Base-by-base conservation (phyloP, 140 eudicot genomes). In the Flaveria floridana region DNA sequence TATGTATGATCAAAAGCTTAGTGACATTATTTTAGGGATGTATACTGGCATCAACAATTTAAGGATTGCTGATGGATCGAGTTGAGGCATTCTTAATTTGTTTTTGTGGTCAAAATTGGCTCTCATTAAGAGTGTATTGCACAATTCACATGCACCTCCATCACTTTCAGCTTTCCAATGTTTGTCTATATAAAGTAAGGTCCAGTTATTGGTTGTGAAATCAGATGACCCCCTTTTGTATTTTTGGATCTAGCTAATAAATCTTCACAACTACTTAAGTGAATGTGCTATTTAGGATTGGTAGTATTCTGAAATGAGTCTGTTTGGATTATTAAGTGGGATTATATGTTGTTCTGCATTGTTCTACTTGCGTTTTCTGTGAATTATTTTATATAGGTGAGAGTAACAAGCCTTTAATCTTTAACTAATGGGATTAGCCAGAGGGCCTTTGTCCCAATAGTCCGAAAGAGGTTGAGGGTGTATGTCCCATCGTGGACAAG, bases 81-180 rank as follows among this genome's bases (percentile, higher is more conserved):
- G 72, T 63, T 66, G 61, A 74, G 70, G 30, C 70, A 79, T 79
- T 73, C 75, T 65, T 55, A 42, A 42, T 23, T 42, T 73, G 76
- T 69, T 66, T 30, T 73, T 73, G 82, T 48, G 82, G 78, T 50
- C 53, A 52, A n/a, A 50, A 78, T 71, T 10, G 78, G 67, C 39
- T 78, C 72, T 71, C 61, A 71, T 42, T 52, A 66, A 79, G 74
- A 79, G 65, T 79, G 70, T 57, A 46, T n/a, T 7, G 50, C 50
- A 34, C 41, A 34, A 34, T 65, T 73, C 79, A 79, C 79, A 74
- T 73, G 83, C 71, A 46, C 16, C 44, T 42, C 79, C 66, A 52
- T 73, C 79, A 79, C 79, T 65, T 55, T 73, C 65, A 44, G 57
- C 83, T 73, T 79, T 73, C 79, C 20, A 63, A n/a, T 79, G 79